phyloP scores from a whole-genome alignment of 495 filamentous ascomycete species.

The Penicillium cataractarum region DNA sequence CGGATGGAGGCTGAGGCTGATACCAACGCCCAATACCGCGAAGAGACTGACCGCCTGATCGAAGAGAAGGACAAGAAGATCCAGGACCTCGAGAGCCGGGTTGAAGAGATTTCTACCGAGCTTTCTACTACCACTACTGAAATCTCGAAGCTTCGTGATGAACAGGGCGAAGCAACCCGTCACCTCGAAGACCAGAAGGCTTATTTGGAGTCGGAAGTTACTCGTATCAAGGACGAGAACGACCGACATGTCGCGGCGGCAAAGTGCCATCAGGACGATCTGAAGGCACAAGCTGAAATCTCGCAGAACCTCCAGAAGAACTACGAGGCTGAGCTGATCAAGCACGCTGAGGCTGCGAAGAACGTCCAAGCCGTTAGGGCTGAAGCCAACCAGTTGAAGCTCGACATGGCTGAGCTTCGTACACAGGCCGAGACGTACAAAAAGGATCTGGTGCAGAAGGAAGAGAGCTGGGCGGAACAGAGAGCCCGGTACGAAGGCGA shows the following conservation, averaged over 20 bases:
- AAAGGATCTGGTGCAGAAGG: constrained; percentile 73
- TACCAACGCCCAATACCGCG: constrained; percentile 80
- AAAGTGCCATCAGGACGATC: constrained; percentile 83
- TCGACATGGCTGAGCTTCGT: constrained; percentile 68
- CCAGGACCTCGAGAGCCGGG: constrained; percentile 74
- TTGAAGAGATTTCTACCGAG: constrained; percentile 81
- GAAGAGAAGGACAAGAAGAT: constrained; percentile 76
- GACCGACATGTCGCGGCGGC: constrained; percentile 75
- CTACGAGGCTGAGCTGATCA: constrained; percentile 91
- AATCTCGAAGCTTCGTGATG: constrained; percentile 73
- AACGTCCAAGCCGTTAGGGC: constrained; percentile 73
- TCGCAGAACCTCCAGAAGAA: constrained; percentile 90
- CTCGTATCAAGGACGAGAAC: constrained; percentile 82
- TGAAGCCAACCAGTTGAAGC: constrained; percentile 80
- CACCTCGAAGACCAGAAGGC: constrained; percentile 79
- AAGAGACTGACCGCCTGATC: constrained; percentile 76
- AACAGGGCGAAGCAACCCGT: constrained; percentile 72
- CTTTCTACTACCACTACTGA: constrained; percentile 78
- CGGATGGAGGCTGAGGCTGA: constrained; percentile 78
- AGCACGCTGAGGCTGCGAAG: constrained; percentile 91
- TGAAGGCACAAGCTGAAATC: constrained; percentile 92
- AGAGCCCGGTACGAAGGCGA: constrained; percentile 81
- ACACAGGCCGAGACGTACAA: constrained; percentile 82
- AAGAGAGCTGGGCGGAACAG: constrained; percentile 85
- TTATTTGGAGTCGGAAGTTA: constrained; percentile 71